Percentiles rank a stretch among this genome's conserved stretches.
Evolutionary conservation across 2,329 filamentous ascomycete genomes (phyloP).

Genomic region (Alternaria sp.): DNA sequence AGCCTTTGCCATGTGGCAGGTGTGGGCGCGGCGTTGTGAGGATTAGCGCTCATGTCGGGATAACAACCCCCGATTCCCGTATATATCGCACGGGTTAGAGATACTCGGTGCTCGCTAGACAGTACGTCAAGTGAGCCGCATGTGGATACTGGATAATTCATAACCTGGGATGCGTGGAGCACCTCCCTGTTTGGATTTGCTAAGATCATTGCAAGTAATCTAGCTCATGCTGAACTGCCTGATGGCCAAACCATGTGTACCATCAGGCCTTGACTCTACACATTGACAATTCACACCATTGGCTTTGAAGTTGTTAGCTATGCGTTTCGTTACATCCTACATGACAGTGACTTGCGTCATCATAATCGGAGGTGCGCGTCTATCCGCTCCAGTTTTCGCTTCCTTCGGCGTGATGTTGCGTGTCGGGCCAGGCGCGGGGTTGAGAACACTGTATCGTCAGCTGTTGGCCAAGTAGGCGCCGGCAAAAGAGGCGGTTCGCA

Average conservation of each 20-base stretch:
- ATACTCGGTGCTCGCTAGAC: neutral
- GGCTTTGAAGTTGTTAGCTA: neutral
- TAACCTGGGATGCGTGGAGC: neutral
- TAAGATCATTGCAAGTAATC: neutral
- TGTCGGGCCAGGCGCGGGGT: neutral
- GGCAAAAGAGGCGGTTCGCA: slow-evolving; percentile 11
- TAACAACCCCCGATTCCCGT: neutral
- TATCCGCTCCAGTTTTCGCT: neutral
- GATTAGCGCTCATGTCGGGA: neutral
- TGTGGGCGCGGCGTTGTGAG: neutral
- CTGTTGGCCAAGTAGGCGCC: slow-evolving; percentile 9
- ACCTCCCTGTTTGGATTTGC: neutral
- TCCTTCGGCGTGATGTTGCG: neutral
- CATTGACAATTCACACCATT: neutral
- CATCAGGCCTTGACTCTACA: neutral
- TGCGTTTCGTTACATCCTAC: neutral
- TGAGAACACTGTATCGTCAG: neutral
- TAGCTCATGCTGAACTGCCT: neutral
- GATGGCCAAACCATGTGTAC: neutral
- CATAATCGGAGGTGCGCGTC: neutral
- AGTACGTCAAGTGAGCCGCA: neutral
- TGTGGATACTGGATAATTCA: neutral
- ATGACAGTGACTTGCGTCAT: neutral
- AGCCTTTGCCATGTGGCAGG: neutral
- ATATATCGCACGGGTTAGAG: neutral